These are phyloP conservation scores for Eucalyptus cloeziana DNA, from an alignment of 345 rosid species.

Conservation along the genomic window DNA sequence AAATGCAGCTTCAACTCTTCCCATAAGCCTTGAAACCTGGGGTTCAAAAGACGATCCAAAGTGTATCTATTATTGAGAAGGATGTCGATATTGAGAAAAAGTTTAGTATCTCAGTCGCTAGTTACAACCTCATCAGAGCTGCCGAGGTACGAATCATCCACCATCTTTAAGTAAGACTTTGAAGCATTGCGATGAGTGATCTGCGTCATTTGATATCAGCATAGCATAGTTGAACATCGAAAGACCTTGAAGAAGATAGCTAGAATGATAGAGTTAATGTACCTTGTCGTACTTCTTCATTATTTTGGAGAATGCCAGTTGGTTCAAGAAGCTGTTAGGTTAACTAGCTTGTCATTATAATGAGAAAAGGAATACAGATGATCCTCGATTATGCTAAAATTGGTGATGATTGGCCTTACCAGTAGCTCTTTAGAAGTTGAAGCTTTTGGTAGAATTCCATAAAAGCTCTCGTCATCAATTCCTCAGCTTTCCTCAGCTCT, in stretches of 20 bases:
- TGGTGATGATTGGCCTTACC: constrained; percentile 16
- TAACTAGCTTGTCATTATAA: neutral
- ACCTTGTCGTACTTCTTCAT: constrained; percentile 94
- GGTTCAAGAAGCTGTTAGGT: constrained; percentile 51
- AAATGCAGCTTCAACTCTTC: constrained; percentile 50
- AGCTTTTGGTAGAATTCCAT: constrained; percentile 67
- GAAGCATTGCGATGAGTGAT: constrained; percentile 45
- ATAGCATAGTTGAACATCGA: neutral
- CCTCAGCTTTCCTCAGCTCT: constrained; percentile 43
- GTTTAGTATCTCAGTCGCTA: neutral
- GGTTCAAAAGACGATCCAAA: neutral
- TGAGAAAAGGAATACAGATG: neutral
- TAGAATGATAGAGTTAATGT: neutral
- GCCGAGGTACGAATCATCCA: constrained; percentile 54
- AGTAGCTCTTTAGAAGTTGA: constrained; percentile 40
- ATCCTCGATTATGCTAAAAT: constrained; percentile 22
- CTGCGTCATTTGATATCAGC: neutral
- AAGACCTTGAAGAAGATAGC: neutral
- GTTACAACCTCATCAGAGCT: constrained; percentile 60
- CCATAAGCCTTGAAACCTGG: constrained; percentile 13
- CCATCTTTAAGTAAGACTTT: constrained; percentile 42
- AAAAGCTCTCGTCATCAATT: constrained; percentile 26
- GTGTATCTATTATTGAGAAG: neutral
- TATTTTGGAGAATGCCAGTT: constrained; percentile 66
- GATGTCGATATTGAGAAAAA: neutral